Evolutionary conservation across 2,329 filamentous ascomycete species (phyloP).

Genomic region (Atkinsonella texensis): DNA sequence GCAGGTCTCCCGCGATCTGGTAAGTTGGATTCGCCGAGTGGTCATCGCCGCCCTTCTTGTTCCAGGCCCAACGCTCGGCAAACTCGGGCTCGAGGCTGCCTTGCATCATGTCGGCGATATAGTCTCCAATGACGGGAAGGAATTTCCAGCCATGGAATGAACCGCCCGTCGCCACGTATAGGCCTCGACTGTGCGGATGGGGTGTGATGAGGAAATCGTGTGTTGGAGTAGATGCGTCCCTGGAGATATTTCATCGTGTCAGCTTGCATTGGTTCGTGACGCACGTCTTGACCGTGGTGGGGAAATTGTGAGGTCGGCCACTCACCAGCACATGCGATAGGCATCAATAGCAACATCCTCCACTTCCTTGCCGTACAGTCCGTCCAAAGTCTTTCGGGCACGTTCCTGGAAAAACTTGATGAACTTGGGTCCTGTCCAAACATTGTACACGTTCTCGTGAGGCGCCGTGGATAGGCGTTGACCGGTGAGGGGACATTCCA

Average conservation of each 20-base stretch:
- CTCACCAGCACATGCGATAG: slow-evolving; percentile 35
- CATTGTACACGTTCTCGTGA: slow-evolving; percentile 27
- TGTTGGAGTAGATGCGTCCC: slow-evolving; percentile 49
- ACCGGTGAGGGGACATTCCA: slow-evolving; percentile 32
- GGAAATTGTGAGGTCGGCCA: slow-evolving; percentile 3
- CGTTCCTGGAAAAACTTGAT: slow-evolving; percentile 32
- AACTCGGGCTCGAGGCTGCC: slow-evolving; percentile 27
- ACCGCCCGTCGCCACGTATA: slow-evolving; percentile 50
- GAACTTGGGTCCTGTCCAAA: slow-evolving; percentile 27
- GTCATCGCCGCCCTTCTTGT: slow-evolving; percentile 28
- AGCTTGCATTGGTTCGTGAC: background rate
- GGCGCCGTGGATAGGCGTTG: slow-evolving; percentile 41
- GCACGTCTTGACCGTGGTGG: slow-evolving; percentile 1
- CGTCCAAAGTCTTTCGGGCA: slow-evolving; percentile 24
- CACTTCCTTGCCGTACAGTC: slow-evolving; percentile 29
- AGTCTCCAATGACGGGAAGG: slow-evolving; percentile 48
- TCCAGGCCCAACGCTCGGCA: slow-evolving; percentile 33
- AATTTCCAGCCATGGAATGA: slow-evolving; percentile 58
- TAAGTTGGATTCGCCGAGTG: slow-evolving; percentile 31
- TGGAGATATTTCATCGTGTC: slow-evolving; percentile 16
- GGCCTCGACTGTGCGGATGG: slow-evolving; percentile 33
- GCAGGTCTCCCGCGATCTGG: slow-evolving; percentile 27
- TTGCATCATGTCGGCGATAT: slow-evolving; percentile 38
- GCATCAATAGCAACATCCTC: slow-evolving; percentile 26
- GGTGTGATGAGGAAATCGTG: slow-evolving; percentile 51